phyloP scores from a whole-genome alignment of 139 green algal genomes.

The Gonium pectorale region DNA sequence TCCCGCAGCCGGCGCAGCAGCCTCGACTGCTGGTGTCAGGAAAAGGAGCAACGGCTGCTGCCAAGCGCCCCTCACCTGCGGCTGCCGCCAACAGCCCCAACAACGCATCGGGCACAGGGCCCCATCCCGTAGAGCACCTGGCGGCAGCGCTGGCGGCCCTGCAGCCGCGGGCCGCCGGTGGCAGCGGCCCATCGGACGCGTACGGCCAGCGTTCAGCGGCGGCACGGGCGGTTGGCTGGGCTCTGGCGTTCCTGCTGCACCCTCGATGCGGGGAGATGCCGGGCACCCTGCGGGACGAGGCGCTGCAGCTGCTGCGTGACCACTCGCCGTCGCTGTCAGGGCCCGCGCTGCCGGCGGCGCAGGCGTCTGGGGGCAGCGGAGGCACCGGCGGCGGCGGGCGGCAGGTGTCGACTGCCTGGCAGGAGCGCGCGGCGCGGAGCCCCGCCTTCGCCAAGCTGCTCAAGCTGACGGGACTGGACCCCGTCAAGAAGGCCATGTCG shows the following conservation, averaged over 20 bases:
- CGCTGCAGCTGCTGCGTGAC: conserved; percentile 3
- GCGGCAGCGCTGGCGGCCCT: neutral
- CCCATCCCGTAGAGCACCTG: conserved; percentile 31
- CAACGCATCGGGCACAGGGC: neutral
- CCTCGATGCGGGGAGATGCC: conserved; percentile 20
- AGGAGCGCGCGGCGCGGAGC: neutral
- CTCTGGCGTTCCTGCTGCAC: conserved; percentile 59
- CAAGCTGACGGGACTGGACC: conserved; percentile 46
- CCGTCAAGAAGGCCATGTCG: conserved; percentile 55
- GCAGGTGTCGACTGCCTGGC: neutral
- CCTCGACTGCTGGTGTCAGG: too few species aligned
- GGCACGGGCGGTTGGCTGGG: conserved; percentile 5
- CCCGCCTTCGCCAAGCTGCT: conserved; percentile 45
- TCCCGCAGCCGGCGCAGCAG: neutral
- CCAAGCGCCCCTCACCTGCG: too few species aligned
- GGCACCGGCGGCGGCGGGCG: neutral
- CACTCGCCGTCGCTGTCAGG: neutral
- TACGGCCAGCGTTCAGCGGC: neutral
- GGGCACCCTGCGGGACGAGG: neutral
- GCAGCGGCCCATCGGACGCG: too few species aligned
- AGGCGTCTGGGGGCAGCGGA: neutral
- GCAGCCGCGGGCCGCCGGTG: neutral
- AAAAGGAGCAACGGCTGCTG: too few species aligned
- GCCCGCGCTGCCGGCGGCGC: neutral
- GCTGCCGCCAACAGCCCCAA: neutral